A percentile compares a stretch with the other conserved stretches of the same genome.
These are phyloP conservation scores for Pleurotus tuoliensis DNA, from an alignment of 768 basidiomycete species.

Conservation along the genomic window DNA sequence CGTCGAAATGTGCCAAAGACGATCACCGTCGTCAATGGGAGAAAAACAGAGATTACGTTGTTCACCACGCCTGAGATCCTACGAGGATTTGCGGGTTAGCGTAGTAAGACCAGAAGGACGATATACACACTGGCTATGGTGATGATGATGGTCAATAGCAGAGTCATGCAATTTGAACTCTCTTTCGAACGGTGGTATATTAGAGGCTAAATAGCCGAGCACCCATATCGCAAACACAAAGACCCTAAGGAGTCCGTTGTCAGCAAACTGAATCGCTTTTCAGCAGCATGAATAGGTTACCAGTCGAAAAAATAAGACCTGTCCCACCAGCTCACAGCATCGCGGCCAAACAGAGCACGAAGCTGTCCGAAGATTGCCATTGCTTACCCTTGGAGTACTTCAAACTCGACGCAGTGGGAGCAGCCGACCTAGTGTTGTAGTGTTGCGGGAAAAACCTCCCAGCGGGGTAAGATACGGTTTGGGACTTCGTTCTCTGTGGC, in stretches of 20 bases:
- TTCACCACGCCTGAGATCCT: constrained; percentile 51
- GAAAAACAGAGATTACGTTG: constrained; percentile 38
- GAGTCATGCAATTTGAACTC: constrained; percentile 47
- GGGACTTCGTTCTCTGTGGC: too few relatives aligned
- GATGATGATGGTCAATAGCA: constrained; percentile 48
- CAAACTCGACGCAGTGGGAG: too few relatives aligned
- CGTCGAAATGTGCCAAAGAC: constrained; percentile 33
- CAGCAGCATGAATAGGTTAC: constrained; percentile 21
- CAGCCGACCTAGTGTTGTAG: too few relatives aligned
- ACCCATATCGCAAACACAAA: constrained; percentile 39
- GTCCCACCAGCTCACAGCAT: constrained; percentile 39
- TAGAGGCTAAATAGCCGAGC: constrained; percentile 32
- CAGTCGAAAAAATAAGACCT: constrained; percentile 53
- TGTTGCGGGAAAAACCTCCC: too few relatives aligned
- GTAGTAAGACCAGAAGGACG: not conserved
- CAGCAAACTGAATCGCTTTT: not conserved
- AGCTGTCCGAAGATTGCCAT: not conserved
- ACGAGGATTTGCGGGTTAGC: not conserved
- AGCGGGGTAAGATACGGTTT: too few relatives aligned
- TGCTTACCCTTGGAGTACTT: not conserved
- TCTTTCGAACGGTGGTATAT: constrained; percentile 43
- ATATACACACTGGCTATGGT: constrained; percentile 43
- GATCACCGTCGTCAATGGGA: constrained; percentile 40
- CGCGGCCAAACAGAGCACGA: constrained; percentile 25
- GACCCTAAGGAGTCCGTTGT: constrained; percentile 20